A percentile compares a stretch with the other conserved stretches of the same genome.
These are phyloP conservation scores for Daldinia caldariorum DNA, from an alignment of 495 filamentous ascomycete genomes.

Conservation along the genomic window DNA sequence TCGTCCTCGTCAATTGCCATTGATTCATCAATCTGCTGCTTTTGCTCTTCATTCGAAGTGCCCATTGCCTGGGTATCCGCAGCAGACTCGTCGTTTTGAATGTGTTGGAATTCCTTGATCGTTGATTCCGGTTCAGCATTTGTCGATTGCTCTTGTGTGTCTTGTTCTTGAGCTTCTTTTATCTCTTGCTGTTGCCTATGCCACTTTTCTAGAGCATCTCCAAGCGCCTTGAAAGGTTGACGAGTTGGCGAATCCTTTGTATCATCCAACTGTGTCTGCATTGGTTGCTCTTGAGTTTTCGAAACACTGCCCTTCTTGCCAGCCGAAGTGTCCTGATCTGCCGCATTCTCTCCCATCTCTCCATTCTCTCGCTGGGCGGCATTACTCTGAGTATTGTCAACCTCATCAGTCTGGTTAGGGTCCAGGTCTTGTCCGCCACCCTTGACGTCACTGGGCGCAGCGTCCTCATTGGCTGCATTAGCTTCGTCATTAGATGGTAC, in stretches of 20 bases:
- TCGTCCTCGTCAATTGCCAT: conserved; percentile 84
- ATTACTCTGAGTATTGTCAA: conserved; percentile 55
- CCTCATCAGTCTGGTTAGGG: conserved; percentile 54
- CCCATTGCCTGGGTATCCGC: conserved; percentile 92
- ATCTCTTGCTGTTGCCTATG: conserved; percentile 86
- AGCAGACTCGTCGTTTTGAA: conserved; percentile 80
- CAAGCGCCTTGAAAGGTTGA: conserved; percentile 88
- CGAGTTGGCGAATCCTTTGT: conserved; percentile 55
- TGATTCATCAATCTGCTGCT: conserved; percentile 79
- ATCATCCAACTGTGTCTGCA: conserved; percentile 57
- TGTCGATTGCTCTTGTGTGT: conserved; percentile 62
- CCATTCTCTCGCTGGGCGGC: conserved; percentile 60
- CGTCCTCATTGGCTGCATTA: conserved; percentile 69
- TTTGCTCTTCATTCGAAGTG: conserved; percentile 86
- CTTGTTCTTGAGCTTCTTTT: conserved; percentile 69
- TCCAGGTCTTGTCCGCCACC: conserved; percentile 67
- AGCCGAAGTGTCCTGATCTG: conserved; percentile 61
- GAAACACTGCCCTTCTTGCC: conserved; percentile 60
- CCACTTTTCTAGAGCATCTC: conserved; percentile 93
- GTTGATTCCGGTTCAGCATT: conserved; percentile 64
- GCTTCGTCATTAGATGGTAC: conserved; percentile 58
- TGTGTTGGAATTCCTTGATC: conserved; percentile 84
- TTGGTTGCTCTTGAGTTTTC: conserved; percentile 63
- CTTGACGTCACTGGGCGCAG: conserved; percentile 72
- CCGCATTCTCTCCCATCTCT: conserved; percentile 56